phyloP scores from a whole-genome alignment of 352 stramenopile genomes.

The Pythium sp. region DNA sequence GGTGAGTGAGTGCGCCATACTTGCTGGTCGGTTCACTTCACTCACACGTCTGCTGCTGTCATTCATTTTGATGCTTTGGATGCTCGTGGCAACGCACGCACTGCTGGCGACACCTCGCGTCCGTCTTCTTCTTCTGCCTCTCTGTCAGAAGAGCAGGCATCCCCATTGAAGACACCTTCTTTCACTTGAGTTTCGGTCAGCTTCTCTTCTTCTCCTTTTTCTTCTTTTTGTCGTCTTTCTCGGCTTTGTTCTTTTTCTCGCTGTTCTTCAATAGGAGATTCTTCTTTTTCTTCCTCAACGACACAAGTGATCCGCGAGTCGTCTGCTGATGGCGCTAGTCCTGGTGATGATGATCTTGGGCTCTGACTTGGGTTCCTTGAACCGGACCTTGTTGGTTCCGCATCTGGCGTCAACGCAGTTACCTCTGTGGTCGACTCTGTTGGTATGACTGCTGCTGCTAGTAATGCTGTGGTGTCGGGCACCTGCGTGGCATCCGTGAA shows the following conservation, averaged over 20 bases:
- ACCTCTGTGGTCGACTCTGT: neutral
- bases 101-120: neutral
- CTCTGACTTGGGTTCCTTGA: neutral
- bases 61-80: neutral
- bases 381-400: neutral
- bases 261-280: neutral
- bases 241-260: neutral
- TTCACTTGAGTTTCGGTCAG: neutral
- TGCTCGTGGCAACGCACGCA: neutral
- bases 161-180: neutral
- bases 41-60: neutral
- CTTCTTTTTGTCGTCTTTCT: neutral
- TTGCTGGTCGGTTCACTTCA: no score
- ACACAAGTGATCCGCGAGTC: neutral
- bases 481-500: slow-evolving; percentile 15
- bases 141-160: neutral
- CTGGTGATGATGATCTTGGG: neutral
- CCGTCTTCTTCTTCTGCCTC: neutral
- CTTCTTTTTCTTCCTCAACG: neutral
- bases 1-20: no score
- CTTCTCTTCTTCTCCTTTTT: neutral
- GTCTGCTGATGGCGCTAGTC: neutral
- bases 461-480: neutral
- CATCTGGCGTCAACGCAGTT: neutral
- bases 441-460: neutral